Evolutionary conservation across 371 early-diverging fungal genomes (phyloP), one percentile per base, ranked within the genome.

Genomic region (Basidiobolus meristosporus): DNA sequence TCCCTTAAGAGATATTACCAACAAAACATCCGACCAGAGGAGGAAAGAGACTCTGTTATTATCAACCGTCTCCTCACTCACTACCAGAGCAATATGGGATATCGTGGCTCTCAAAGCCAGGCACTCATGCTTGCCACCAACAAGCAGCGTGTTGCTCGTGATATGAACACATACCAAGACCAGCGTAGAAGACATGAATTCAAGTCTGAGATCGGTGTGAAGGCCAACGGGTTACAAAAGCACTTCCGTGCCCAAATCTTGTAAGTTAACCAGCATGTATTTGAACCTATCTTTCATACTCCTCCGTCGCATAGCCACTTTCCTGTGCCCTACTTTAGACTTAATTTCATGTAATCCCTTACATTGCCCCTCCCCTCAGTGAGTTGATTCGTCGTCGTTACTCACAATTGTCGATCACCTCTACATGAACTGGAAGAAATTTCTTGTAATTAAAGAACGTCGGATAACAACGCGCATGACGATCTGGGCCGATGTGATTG

Each of bases 151-250:
- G 52, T 40, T 56, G 57, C 55, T 58, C 58, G 14, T 47, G 54
- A 59, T 38, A 52, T 57, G 19, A 52, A 46, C 6, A 57, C 57
- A 2, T 59, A 53, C 51, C 54, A 65, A 52, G 77, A 70, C 37
- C 56, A 63, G 44, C 70, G 74, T 29, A 37, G 49, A n/a, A 60
- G 57, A 35, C 61, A 77, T 28, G 69, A 82, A 41, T 80, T 70
- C 59, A 57, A 68, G 48, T 68, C 78, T 19, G 58, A 75, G 26
- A 68, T 82, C 20, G 91, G 90, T 19, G 54, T 76, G 44, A 78
- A 82, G 42, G 69, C 73, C 51, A 90, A 90, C 65, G 73, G 68
- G 50, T 53, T 90, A 42, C 88, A 90, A 60, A 73, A 71, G 47
- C 71, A 86, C 56, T 89, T 77, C 68, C 62, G 90, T 49, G 62